Percentiles rank a stretch among this genome's conserved stretches.
phyloP scores from a whole-genome alignment of 352 stramenopile species.

The Phytophthora citricola region DNA sequence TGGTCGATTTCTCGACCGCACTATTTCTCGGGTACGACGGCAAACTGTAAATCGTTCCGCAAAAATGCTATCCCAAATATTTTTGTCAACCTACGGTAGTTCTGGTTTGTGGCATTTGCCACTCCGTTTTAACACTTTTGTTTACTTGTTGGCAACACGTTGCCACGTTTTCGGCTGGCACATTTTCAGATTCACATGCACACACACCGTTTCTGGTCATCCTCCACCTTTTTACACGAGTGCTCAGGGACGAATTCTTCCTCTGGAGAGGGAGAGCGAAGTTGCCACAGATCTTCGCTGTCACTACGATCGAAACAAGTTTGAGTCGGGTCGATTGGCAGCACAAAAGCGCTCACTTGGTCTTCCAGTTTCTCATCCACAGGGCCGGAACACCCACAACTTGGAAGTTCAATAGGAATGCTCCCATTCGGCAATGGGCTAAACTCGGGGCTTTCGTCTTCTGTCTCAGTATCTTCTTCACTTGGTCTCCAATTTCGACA shows the following conservation, averaged over 20 bases:
- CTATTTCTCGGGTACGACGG: constrained; percentile 76
- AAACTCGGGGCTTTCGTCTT: constrained; percentile 19
- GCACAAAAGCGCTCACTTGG: constrained; percentile 1
- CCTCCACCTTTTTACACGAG: constrained; percentile 5
- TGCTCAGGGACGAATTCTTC: constrained; percentile 17
- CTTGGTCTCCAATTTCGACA: constrained; percentile 21
- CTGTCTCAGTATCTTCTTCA: constrained; percentile 36
- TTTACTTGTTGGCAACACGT: too few relatives aligned
- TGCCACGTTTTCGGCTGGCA: too few relatives aligned
- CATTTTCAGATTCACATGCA: neutral
- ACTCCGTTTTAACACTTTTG: too few relatives aligned
- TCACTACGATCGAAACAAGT: constrained; percentile 22
- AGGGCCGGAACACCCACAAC: constrained; percentile 9
- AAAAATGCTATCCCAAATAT: constrained; percentile 3
- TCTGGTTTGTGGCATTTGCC: too few relatives aligned
- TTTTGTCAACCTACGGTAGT: constrained; percentile 2
- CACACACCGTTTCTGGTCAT: neutral
- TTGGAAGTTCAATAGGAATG: neutral
- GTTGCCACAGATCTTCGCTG: constrained; percentile 29
- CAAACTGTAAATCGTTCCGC: constrained; percentile 53
- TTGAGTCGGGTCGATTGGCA: constrained; percentile 31
- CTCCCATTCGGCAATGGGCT: too few relatives aligned
- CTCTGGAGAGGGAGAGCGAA: constrained; percentile 28
- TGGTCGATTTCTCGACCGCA: constrained; percentile 83
- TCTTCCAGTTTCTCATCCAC: constrained; percentile 17